Evolutionary conservation across 1,284 basidiomycete species (phyloP), one percentile per base, ranked within the genome.

Genomic region (Boletellus deceptivus): DNA sequence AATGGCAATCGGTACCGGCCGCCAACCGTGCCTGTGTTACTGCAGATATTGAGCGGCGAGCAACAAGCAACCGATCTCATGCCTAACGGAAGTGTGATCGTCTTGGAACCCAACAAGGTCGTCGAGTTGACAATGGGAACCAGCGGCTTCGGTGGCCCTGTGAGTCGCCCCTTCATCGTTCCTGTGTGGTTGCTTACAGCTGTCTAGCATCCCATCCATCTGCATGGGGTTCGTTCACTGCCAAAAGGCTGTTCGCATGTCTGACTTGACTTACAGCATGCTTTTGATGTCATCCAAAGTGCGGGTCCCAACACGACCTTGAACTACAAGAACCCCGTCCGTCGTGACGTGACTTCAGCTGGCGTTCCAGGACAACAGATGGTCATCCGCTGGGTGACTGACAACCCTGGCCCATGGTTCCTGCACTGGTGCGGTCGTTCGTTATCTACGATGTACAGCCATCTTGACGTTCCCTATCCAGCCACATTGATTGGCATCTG

Each of bases 401-500:
- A 74, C 46, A 74, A 74, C 36, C 31, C 63, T 0, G 72, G 73
- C 2, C 64, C 71, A 29, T 77, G 75, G 76, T 70, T 76, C 50
- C 52, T 77, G 55, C 75, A 76, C 55, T 77, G 75, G 74, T 75
- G 62, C 43, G 31, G 27, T 38, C 36, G 8, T 27, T 27, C 33
- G 35, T 34, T 18, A 20, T 16, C 35, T 33, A 14, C 14, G 29
- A 31, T 33, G 3, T 17, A 10, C 18, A 11, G 14, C 10, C 9
- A 27, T 11, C 53, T 6, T 42, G 48, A 29, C 50, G 18, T 24
- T 39, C 25, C 24, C 25, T n/a, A 18, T 31, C 24, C 49, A 57
- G 78, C 55, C 75, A 76, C 55, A 73, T 78, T 52, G 72, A 80
- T 44, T 77, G 74, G 72, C 76, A 78, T 63, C 57, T 78, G 3